Base-by-base conservation (phyloP, 2,329 filamentous ascomycete species). In the Cladophialophora exuberans region DNA sequence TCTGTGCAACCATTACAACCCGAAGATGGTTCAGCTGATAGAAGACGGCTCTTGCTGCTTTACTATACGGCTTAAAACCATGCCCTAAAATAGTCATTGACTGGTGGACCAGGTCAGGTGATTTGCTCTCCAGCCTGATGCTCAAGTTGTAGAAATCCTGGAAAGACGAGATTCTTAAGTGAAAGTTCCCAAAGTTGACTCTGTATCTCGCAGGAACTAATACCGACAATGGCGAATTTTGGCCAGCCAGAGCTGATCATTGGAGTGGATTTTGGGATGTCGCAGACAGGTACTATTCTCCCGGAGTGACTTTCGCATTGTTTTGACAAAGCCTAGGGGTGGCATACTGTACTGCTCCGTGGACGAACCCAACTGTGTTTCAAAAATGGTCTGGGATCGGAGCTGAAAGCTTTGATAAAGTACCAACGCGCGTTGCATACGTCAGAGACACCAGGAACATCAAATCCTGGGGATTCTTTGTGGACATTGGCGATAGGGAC, bases 401-500 rank as follows among this genome's bases (percentile, higher is more conserved):
- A 15, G 60, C 61, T 31, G 69, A 70, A 49, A 60, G 69, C 15
- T 62, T 64, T 13, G 71, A 72, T 57, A 72, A 72, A 59, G 69
- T 70, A 11, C 67, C 67, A 2, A 70, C 67, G 2, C 57, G 59
- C 9, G 60, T 72, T 20, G 61, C 64, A n/a, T 71, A 70, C 49
- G 47, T 58, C 18, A 17, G 46, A 5, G 47, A 60, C 2, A 58
- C 60, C 0, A 46, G 45, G 7, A 31, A 53, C 2, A 7, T 55
- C 15, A 54, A 30, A 47, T 42, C 53, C 1, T 75, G 72, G 72
- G 72, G 72, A 0, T 74, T 73, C 46, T 54, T 65, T 5, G 72
- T 65, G 23, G 70, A 74, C 43, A 54, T 67, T 20, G 65, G 70
- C n/a, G 64, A 69, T 9, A 56, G 63, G 6, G 41, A 36, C 0